These are phyloP conservation scores for Avena atlantica DNA, from an alignment of 176 grass and related monocot species.

Conservation along the genomic window DNA sequence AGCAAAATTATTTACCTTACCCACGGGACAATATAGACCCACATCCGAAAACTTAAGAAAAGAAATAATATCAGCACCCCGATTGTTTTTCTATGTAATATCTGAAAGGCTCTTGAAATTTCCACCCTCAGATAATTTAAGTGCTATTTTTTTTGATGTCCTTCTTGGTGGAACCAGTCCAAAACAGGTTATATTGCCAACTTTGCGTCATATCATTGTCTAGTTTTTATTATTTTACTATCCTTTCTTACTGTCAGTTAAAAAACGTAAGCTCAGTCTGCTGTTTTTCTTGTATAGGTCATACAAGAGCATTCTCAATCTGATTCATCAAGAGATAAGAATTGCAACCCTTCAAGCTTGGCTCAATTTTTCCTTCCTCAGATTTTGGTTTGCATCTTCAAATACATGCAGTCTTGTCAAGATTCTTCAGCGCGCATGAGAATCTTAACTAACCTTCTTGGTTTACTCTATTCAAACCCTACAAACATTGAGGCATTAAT, in stretches of 20 bases:
- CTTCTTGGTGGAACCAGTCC: slow-evolving; percentile 79
- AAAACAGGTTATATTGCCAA: slow-evolving; percentile 59
- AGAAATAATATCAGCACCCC: slow-evolving; percentile 39
- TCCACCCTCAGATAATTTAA: slow-evolving; percentile 67
- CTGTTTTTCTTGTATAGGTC: slow-evolving; percentile 51
- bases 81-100: slow-evolving; percentile 67
- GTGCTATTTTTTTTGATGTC: slow-evolving; percentile 70
- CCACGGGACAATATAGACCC: slow-evolving; percentile 56
- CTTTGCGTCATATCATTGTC: not conserved
- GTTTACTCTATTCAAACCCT: slow-evolving; percentile 70
- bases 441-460: slow-evolving; percentile 69
- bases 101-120: slow-evolving; percentile 75
- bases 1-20: slow-evolving; percentile 63
- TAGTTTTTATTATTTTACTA: not conserved
- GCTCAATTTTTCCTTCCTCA: slow-evolving; percentile 74
- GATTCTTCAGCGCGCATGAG: slow-evolving; percentile 63
- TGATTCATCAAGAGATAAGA: slow-evolving; percentile 58
- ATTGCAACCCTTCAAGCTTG: slow-evolving; percentile 39
- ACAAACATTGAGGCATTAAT: slow-evolving; percentile 81
- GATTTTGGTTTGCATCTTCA: slow-evolving; percentile 78
- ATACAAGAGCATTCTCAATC: slow-evolving; percentile 54
- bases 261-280: slow-evolving; percentile 19
- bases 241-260: not conserved
- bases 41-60: slow-evolving; percentile 58
- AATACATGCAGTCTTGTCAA: slow-evolving; percentile 69